These are phyloP conservation scores for Peronospora destructor DNA, from an alignment of 352 stramenopile genomes.

Conservation along the genomic window DNA sequence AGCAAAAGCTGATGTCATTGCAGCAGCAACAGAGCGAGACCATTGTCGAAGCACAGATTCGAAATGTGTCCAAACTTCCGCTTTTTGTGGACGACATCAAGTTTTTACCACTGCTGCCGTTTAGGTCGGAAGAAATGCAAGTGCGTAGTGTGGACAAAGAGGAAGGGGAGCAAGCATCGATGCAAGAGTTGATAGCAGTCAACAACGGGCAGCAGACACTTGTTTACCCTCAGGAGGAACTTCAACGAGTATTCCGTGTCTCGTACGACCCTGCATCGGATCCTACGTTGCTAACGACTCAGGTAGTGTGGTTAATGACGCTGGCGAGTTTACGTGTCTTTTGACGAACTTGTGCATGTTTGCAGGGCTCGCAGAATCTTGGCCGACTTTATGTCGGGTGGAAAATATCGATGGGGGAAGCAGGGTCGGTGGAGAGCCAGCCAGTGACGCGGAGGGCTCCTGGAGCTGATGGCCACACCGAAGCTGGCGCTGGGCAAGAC, in stretches of 20 bases:
- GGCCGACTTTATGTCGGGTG: slow-evolving; percentile 74
- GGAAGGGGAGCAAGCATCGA: slow-evolving; percentile 5
- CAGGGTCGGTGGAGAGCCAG: slow-evolving; percentile 74
- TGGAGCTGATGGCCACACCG: slow-evolving; percentile 4
- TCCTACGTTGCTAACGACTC: slow-evolving; percentile 19
- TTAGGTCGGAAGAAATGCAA: slow-evolving; percentile 40
- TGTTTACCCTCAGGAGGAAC: slow-evolving; percentile 69
- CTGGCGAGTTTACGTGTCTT: background rate
- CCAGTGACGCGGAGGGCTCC: slow-evolving; percentile 56
- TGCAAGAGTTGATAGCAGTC: slow-evolving; percentile 31
- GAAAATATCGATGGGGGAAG: slow-evolving; percentile 77
- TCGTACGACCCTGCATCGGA: slow-evolving; percentile 39
- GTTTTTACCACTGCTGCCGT: slow-evolving; percentile 58
- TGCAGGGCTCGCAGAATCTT: slow-evolving; percentile 52
- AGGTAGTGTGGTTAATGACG: slow-evolving; percentile 20
- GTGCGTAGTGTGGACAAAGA: slow-evolving; percentile 8
- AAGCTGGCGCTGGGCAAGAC: slow-evolving; percentile 6
- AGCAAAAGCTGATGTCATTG: slow-evolving; percentile 34
- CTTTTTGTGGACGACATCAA: slow-evolving; percentile 79
- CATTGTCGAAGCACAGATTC: slow-evolving; percentile 74
- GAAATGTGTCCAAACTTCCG: slow-evolving; percentile 75
- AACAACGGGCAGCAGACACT: slow-evolving; percentile 38
- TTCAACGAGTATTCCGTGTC: slow-evolving; percentile 69
- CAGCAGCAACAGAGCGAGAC: slow-evolving; percentile 38
- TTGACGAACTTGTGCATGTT: background rate